Evolutionary conservation across 305 asterid species (phyloP).

Genomic region (Rubia tinctorum): DNA sequence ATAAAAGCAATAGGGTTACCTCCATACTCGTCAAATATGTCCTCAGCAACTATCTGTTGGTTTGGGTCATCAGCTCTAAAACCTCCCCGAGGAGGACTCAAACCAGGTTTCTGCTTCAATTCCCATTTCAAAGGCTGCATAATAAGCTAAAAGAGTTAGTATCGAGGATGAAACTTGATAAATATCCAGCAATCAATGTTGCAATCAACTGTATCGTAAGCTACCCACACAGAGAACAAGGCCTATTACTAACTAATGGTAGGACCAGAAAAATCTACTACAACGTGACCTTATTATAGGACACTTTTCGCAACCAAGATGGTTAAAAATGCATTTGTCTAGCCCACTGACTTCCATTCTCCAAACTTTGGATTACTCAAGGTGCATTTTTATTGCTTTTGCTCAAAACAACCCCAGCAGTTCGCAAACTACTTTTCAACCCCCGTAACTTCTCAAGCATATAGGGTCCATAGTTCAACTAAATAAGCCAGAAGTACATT

Average conservation of each 20-base stretch:
- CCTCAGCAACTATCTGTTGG: conserved; percentile 98
- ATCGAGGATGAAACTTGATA: background rate
- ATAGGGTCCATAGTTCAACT: background rate
- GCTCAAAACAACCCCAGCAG: background rate
- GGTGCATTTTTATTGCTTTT: background rate
- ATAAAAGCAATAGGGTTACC: conserved; percentile 33
- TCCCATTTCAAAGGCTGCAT: conserved; percentile 97
- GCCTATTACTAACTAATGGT: background rate
- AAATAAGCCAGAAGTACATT: background rate
- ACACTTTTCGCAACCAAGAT: too few species aligned
- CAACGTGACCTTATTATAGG: too few species aligned
- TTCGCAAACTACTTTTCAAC: background rate
- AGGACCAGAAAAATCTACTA: background rate
- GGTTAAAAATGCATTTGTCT: too few species aligned
- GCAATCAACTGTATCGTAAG: background rate
- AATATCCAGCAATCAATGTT: background rate
- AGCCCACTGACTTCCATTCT: too few species aligned
- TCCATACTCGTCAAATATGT: conserved; percentile 97
- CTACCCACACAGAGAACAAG: background rate
- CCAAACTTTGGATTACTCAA: background rate
- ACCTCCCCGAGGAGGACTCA: conserved; percentile 98
- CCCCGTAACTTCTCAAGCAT: background rate
- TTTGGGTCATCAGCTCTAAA: conserved; percentile 75
- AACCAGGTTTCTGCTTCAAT: conserved; percentile 86
- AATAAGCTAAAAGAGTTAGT: conserved; percentile 6